Percentiles rank a stretch among this genome's conserved stretches.
Evolutionary conservation across 202 grass and related monocot genomes (phyloP).

Genomic region (Cymbopogon flexuosus): DNA sequence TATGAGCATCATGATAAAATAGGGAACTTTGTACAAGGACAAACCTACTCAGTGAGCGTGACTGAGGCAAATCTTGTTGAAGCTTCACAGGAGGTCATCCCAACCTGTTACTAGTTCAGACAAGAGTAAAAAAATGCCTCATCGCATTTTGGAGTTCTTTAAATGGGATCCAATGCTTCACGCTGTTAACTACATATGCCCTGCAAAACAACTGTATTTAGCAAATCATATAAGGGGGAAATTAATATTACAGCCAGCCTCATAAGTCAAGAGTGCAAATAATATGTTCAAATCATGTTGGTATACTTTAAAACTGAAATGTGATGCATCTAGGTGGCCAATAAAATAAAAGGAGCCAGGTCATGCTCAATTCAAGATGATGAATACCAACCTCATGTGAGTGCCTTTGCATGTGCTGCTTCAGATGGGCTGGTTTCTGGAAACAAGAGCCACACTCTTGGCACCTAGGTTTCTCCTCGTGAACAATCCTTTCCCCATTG

Average conservation of each 20-base stretch:
- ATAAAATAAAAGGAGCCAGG: not conserved
- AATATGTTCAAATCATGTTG: not conserved
- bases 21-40: constrained; percentile 3
- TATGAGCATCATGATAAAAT: not conserved
- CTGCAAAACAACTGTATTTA: constrained; percentile 68
- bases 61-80: constrained; percentile 75
- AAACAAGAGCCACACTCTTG: constrained; percentile 63
- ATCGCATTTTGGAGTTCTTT: constrained; percentile 95
- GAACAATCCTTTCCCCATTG: constrained; percentile 38
- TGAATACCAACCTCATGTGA: constrained; percentile 54
- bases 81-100: constrained; percentile 98
- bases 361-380: not conserved
- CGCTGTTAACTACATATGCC: constrained; percentile 38
- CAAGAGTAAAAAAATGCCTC: constrained; percentile 54
- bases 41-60: constrained; percentile 61
- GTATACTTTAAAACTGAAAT: not conserved
- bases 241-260: not conserved
- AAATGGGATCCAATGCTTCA: constrained; percentile 99
- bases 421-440: constrained; percentile 80
- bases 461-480: constrained; percentile 39
- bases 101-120: constrained; percentile 94
- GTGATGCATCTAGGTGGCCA: not conserved
- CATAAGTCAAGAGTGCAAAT: not conserved
- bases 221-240: constrained; percentile 9
- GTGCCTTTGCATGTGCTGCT: constrained; percentile 82